phyloP scores from a whole-genome alignment of 805 yeast genomes.

The Suhomyces faveliae region DNA sequence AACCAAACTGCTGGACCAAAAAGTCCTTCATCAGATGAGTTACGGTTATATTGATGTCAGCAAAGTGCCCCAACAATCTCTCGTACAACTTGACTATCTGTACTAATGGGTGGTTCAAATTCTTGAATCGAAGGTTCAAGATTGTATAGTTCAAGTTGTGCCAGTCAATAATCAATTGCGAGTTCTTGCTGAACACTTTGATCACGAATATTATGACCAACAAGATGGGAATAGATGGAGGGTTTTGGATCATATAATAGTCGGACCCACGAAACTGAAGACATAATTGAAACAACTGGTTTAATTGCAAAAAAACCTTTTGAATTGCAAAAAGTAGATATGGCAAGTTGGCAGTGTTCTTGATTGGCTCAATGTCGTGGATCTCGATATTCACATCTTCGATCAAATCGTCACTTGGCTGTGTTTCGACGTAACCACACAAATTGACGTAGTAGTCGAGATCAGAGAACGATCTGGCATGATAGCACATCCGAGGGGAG shows the following conservation, averaged over 20 bases:
- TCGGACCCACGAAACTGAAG: conserved; percentile 58
- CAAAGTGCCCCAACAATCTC: conserved; percentile 54
- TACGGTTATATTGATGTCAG: conserved; percentile 77
- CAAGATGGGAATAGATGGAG: conserved; percentile 86
- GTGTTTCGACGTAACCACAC: conserved; percentile 75
- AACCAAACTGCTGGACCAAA: conserved; percentile 53
- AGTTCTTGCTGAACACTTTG: conserved; percentile 46
- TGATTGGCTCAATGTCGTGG: conserved; percentile 43
- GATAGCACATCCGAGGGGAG: conserved; percentile 93
- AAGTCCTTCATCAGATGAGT: conserved; percentile 69
- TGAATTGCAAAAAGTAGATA: conserved; percentile 53
- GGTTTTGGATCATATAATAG: conserved; percentile 79
- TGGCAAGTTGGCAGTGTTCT: conserved; percentile 44
- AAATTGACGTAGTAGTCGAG: conserved; percentile 73
- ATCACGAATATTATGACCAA: conserved; percentile 59
- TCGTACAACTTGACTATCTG: conserved; percentile 63
- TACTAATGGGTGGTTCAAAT: conserved; percentile 60
- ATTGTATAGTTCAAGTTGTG: conserved; percentile 90
- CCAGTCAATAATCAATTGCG: conserved; percentile 86
- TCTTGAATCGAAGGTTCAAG: conserved; percentile 60
- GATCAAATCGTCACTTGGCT: conserved; percentile 48
- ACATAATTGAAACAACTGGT: conserved; percentile 46
- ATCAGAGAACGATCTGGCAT: conserved; percentile 72
- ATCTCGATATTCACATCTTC: conserved; percentile 54
- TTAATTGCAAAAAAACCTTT: conserved; percentile 61